Evolutionary conservation across 768 basidiomycete genomes (phyloP), one percentile per base, ranked within the genome.

Genomic region (Dioszegia hungarica): DNA sequence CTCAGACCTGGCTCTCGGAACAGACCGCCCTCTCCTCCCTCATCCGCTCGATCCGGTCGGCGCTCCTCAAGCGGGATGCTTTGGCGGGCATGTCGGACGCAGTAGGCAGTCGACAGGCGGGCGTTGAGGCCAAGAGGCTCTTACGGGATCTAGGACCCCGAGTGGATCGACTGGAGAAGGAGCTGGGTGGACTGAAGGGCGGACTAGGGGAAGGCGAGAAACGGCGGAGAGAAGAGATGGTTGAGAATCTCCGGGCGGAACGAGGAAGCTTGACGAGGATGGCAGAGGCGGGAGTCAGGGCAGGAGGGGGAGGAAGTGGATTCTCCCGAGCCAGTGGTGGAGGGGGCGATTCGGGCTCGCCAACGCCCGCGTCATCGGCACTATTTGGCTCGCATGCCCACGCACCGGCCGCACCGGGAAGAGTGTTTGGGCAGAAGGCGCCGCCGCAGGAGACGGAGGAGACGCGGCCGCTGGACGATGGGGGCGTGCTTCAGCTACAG

Each of bases 131-230:
- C 40, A 94, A 93, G 45, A 54, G 61, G 15, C 45, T 62, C n/a
- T 49, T 74, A 29, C 72, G 73, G 44, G 75, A 76, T 2, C 52
- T 70, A 10, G 61, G 60, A 9, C 44, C 83, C 29, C 81, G 90
- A n/a, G 81, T 93, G 20, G 84, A 85, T 4, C 80, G 74, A 1
- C 80, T 97, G 14, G 84, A 19, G 20, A 80, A 80, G 63, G 90
- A 85, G 10, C 77, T 93, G 66, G 79, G 82, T 65, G 81, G 79
- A 37, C 80, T 89, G 34, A 87, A 83, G 74, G 79, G 79, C 38
- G 90, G 88, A 34, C 82, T 97, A 82, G 86, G 84, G 62, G 85
- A 90, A 74, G 94, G 94, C n/a, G 94, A 98, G 80, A 79, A 90
- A 67, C 86, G 87, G 77, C 79, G 94, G 54, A 81, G 94, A 60